Evolutionary conservation across 768 basidiomycete species (phyloP).

Genomic region (Tephrocybe sp.): DNA sequence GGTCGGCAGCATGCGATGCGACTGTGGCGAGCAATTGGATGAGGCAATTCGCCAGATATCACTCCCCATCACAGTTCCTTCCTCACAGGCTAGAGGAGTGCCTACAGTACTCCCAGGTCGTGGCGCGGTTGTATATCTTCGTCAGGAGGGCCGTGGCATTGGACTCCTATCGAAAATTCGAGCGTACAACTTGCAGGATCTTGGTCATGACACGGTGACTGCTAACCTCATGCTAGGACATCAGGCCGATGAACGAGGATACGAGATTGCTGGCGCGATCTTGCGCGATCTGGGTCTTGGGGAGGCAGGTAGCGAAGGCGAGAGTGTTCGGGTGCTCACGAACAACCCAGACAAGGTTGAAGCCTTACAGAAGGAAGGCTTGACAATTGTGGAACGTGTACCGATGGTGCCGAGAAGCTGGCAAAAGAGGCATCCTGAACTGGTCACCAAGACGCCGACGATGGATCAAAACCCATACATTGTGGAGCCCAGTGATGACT

Average conservation of each 20-base stretch:
- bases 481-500: constrained; percentile 24
- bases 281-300: constrained; percentile 83
- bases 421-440: constrained; percentile 43
- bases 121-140: constrained; percentile 91
- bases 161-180: constrained; percentile 93
- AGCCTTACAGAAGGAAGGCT: constrained; percentile 81
- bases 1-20: constrained; percentile 96
- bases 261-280: constrained; percentile 90
- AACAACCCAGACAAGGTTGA: constrained; percentile 98
- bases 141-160: constrained; percentile 97
- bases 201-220: constrained; percentile 98
- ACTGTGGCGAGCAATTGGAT: constrained; percentile 98
- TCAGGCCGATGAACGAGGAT: constrained; percentile 89
- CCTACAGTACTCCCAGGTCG: constrained; percentile 68
- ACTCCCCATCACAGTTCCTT: constrained; percentile 53
- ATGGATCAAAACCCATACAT: constrained; percentile 15
- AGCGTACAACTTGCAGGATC: constrained; percentile 96
- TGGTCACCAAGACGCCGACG: constrained; percentile 21
- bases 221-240: constrained; percentile 96
- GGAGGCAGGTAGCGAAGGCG: constrained; percentile 29
- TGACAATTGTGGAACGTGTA: constrained; percentile 79
- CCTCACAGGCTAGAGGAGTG: constrained; percentile 24
- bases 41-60: constrained; percentile 93
- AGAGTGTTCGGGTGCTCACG: constrained; percentile 79
- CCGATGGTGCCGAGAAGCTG: constrained; percentile 95